A percentile compares a stretch with the other conserved stretches of the same genome.
These are phyloP conservation scores for Penicillium arizonense DNA, from an alignment of 495 filamentous ascomycete genomes.

Conservation along the genomic window DNA sequence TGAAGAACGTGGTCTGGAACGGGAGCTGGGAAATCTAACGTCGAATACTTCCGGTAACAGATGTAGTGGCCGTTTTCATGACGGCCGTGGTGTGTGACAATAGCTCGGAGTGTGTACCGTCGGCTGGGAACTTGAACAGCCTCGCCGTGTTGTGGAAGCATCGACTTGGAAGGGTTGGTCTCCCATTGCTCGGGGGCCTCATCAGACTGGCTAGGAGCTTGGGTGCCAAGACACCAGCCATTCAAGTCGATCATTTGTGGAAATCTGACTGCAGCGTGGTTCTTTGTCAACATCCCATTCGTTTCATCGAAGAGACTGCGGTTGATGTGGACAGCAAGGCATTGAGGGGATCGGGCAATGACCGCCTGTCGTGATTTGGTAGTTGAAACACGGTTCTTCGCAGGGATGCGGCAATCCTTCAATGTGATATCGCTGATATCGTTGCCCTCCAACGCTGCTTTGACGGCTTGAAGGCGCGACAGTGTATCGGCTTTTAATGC, in stretches of 20 bases:
- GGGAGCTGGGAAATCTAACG: conserved; percentile 30
- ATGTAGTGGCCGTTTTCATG: conserved; percentile 98
- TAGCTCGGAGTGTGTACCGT: conserved; percentile 78
- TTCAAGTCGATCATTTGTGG: conserved; percentile 70
- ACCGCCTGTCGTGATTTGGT: conserved; percentile 89
- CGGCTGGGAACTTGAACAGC: conserved; percentile 38
- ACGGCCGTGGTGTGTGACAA: conserved; percentile 82
- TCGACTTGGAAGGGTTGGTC: conserved; percentile 61
- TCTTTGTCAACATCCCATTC: conserved; percentile 77
- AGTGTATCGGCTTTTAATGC: conserved; percentile 35
- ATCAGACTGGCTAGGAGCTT: conserved; percentile 16
- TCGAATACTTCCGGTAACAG: conserved; percentile 72
- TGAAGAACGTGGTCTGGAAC: conserved; percentile 37
- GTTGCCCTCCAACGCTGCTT: conserved; percentile 70
- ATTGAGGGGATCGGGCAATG: conserved; percentile 75
- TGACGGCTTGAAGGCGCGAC: conserved; percentile 59
- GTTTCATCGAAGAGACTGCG: conserved; percentile 84
- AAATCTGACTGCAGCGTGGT: conserved; percentile 73
- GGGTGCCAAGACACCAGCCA: conserved; percentile 71
- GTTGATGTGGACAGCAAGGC: conserved; percentile 84
- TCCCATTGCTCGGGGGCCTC: conserved; percentile 61
- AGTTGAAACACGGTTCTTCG: conserved; percentile 63
- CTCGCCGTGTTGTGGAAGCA: conserved; percentile 57
- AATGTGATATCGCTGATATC: conserved; percentile 78
- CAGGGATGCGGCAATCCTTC: conserved; percentile 69